Conservation (phyloP, 768 basidiomycete genomes). For the Wakefieldia striispora region DNA sequence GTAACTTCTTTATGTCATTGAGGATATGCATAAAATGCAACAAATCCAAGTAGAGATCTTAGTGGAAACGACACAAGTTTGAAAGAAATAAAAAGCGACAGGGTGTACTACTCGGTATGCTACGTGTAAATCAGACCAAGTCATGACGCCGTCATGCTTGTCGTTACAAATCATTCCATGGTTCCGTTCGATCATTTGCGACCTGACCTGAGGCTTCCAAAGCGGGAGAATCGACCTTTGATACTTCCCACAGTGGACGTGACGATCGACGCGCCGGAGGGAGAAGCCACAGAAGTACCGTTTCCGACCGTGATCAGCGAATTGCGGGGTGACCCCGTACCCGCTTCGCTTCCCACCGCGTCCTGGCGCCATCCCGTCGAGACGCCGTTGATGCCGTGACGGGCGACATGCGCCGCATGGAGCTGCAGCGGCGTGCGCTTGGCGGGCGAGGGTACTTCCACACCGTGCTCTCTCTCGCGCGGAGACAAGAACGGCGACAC, state of each 20-base stretch:
- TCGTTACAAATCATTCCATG: neutral
- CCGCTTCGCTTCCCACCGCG: conserved; percentile 37
- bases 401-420: conserved; percentile 76
- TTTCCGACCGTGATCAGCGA: conserved; percentile 75
- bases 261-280: conserved; percentile 55
- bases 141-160: neutral
- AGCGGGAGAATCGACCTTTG: conserved; percentile 71
- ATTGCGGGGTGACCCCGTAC: conserved; percentile 60
- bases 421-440: conserved; percentile 78
- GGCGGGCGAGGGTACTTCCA: conserved; percentile 21
- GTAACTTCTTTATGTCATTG: conserved; percentile 11
- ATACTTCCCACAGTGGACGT: conserved; percentile 67
- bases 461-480: conserved; percentile 13
- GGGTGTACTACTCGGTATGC: neutral
- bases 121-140: conserved; percentile 2
- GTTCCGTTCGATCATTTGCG: conserved; percentile 22
- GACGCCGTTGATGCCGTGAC: conserved; percentile 81
- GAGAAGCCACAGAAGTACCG: conserved; percentile 33
- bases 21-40: conserved; percentile 20
- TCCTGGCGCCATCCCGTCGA: conserved; percentile 71
- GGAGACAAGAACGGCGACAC: conserved; percentile 37
- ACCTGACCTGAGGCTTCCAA: conserved; percentile 66
- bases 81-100: neutral
- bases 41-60: conserved; percentile 8
- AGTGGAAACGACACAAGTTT: neutral